Evolutionary conservation across 2,329 filamentous ascomycete species (phyloP).

Genomic region (Geoglossum cookeanum): DNA sequence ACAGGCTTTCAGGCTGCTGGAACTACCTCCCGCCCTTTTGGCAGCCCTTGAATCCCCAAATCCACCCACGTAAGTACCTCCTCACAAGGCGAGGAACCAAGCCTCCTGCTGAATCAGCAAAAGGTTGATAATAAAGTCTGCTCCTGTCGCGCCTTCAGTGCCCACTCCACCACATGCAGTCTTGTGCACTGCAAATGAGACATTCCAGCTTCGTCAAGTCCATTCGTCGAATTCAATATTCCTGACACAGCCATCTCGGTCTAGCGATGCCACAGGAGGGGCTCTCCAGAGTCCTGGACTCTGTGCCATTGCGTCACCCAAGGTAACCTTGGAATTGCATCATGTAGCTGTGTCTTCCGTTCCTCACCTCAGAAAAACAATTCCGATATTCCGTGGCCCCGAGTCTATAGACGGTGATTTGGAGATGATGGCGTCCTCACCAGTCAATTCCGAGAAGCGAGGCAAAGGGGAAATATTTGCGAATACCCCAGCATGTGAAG

Average conservation of each 20-base stretch:
- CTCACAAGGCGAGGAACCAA: not conserved
- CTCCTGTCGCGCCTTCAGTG: not conserved
- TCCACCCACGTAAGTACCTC: slow-evolving; percentile 20
- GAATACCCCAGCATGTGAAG: slow-evolving; percentile 8
- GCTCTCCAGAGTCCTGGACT: slow-evolving; percentile 9
- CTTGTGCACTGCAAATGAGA: slow-evolving; percentile 36
- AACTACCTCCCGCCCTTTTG: slow-evolving; percentile 38
- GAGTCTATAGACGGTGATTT: slow-evolving; percentile 1
- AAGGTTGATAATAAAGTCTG: not conserved
- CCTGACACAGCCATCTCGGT: not conserved
- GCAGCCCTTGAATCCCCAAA: slow-evolving; percentile 31
- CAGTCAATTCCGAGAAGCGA: not conserved
- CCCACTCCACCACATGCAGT: slow-evolving; percentile 27
- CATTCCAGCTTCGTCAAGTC: slow-evolving; percentile 42
- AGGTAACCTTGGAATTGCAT: slow-evolving; percentile 27
- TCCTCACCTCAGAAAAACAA: not conserved
- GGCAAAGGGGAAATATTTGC: slow-evolving; percentile 4
- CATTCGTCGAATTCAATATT: slow-evolving; percentile 42
- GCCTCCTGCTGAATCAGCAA: slow-evolving; percentile 1
- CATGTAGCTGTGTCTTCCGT: slow-evolving; percentile 7
- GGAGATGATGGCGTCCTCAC: not conserved
- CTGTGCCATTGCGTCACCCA: slow-evolving; percentile 25
- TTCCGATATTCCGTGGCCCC: not conserved
- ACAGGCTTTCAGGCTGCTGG: slow-evolving; percentile 37
- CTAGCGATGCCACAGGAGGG: not conserved